These are phyloP conservation scores for Theobroma grandiflorum DNA, from an alignment of 441 rosid species.

Conservation along the genomic window DNA sequence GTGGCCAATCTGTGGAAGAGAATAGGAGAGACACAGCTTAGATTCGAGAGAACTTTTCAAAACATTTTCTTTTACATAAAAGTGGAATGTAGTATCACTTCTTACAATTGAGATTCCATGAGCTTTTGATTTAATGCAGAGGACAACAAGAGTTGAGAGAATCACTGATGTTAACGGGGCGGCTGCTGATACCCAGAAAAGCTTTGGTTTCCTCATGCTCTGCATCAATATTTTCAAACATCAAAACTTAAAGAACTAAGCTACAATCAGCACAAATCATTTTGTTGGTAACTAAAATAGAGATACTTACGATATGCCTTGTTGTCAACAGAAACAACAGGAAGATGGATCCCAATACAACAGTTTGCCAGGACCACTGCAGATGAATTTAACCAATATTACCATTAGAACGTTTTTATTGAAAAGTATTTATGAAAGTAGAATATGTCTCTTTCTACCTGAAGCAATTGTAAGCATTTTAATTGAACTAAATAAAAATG, in stretches of 20 bases:
- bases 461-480: background rate
- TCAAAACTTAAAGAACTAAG: slow-evolving; percentile 3
- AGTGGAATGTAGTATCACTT: slow-evolving; percentile 8
- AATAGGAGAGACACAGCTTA: slow-evolving; percentile 5
- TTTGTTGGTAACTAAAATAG: background rate
- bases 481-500: background rate
- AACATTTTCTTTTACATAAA: background rate
- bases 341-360: slow-evolving; percentile 81
- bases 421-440: background rate
- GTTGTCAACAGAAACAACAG: slow-evolving; percentile 69
- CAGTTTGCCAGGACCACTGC: slow-evolving; percentile 98
- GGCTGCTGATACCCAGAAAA: slow-evolving; percentile 94
- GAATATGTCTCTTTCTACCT: background rate
- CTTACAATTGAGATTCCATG: slow-evolving; percentile 77
- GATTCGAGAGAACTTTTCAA: slow-evolving; percentile 15
- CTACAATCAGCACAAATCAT: background rate
- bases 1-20: slow-evolving; percentile 74
- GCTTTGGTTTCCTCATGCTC: slow-evolving; percentile 86
- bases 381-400: slow-evolving; percentile 23
- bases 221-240: slow-evolving; percentile 37
- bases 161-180: slow-evolving; percentile 86
- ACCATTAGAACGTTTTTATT: background rate
- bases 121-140: slow-evolving; percentile 65
- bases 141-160: slow-evolving; percentile 74
- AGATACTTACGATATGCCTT: slow-evolving; percentile 80